phyloP scores from a whole-genome alignment of 805 yeast genomes.

The Cyberlindnera mrakii region DNA sequence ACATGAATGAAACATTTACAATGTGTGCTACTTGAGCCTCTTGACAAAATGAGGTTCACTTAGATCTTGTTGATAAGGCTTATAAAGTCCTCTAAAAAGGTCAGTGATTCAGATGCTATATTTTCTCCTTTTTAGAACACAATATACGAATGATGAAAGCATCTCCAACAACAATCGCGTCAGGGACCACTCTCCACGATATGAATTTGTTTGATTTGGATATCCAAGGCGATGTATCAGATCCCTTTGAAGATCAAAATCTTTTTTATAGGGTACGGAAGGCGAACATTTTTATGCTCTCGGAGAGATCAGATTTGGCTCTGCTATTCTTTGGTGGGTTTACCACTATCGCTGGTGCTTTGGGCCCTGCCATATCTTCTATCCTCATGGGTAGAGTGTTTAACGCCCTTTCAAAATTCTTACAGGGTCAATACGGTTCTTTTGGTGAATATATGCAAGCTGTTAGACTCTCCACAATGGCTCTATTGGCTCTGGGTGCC shows the following conservation, averaged over 20 bases:
- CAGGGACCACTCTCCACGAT: constrained; percentile 6
- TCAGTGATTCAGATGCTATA: no score
- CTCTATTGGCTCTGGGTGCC: constrained; percentile 40
- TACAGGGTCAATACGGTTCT: constrained; percentile 27
- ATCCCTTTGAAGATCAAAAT: not conserved
- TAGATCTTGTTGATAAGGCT: no score
- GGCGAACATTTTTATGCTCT: constrained; percentile 19
- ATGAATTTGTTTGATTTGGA: constrained; percentile 12
- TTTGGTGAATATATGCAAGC: constrained; percentile 29
- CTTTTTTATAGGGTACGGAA: constrained; percentile 9
- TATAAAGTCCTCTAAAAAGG: no score
- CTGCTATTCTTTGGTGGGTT: constrained; percentile 25
- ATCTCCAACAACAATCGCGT: constrained; percentile 11
- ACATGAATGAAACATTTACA: no score
- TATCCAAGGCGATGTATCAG: constrained; percentile 4
- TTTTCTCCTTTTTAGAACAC: no score
- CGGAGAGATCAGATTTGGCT: constrained; percentile 18
- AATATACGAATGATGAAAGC: not conserved
- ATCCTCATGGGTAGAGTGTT: constrained; percentile 65
- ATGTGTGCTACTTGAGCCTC: no score
- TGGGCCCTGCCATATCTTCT: constrained; percentile 55
- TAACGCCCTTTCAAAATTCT: constrained; percentile 31
- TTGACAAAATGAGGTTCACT: no score
- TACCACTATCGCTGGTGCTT: constrained; percentile 45
- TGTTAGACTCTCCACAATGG: constrained; percentile 34